These are phyloP conservation scores for Picea glauca DNA, from an alignment of 75 land plant species.

Conservation along the genomic window DNA sequence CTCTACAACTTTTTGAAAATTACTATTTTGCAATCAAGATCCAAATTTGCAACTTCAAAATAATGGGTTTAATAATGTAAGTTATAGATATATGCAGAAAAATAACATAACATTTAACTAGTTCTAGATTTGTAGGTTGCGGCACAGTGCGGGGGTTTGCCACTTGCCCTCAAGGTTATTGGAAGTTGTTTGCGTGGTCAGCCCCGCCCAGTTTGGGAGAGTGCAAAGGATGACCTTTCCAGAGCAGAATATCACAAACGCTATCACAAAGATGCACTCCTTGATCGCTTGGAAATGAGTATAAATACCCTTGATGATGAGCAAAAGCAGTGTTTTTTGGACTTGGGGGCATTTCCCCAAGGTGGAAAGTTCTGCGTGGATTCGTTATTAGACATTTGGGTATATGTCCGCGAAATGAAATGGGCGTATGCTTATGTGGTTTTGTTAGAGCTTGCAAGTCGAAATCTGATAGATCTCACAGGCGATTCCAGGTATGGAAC, in stretches of 20 bases:
- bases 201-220: slow-evolving; percentile 35
- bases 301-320: slow-evolving; percentile 17
- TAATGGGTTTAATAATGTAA: no score
- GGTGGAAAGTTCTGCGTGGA: slow-evolving; percentile 52
- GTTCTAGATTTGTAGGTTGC: slow-evolving; percentile 21
- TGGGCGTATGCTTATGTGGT: slow-evolving; percentile 43
- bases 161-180: slow-evolving; percentile 57
- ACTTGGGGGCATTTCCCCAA: slow-evolving; percentile 52
- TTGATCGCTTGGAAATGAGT: slow-evolving; percentile 40
- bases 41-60: no score
- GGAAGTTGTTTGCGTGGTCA: slow-evolving; percentile 40
- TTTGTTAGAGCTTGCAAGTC: slow-evolving; percentile 42
- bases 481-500: slow-evolving; percentile 16
- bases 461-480: slow-evolving; percentile 40
- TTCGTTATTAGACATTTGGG: slow-evolving; percentile 50
- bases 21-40: no score
- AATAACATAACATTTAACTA: no score
- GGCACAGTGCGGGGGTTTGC: slow-evolving; percentile 48
- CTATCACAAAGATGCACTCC: slow-evolving; percentile 40
- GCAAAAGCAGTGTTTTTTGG: slow-evolving; percentile 48
- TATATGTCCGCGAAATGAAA: slow-evolving; percentile 37
- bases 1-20: no score
- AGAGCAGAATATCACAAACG: slow-evolving; percentile 32
- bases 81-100: no score
- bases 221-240: slow-evolving; percentile 34